Conservation (phyloP, 2,329 filamentous ascomycete genomes). For the Balansia obtecta region DNA sequence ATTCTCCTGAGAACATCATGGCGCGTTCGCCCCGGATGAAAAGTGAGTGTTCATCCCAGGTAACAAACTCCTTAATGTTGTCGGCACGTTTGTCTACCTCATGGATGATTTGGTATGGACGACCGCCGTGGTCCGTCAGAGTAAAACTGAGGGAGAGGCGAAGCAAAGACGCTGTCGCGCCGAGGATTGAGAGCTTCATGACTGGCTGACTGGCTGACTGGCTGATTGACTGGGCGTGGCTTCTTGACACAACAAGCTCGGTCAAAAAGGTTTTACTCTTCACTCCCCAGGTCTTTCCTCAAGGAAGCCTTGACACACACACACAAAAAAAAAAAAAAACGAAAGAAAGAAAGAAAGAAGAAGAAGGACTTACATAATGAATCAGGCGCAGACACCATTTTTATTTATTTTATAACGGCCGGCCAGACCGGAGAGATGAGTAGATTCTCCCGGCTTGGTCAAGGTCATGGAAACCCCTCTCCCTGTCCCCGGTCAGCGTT, state of each 20-base stretch:
- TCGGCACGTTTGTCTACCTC: constrained; percentile 11
- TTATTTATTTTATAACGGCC: background rate
- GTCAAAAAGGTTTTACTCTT: background rate
- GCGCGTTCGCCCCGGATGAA: constrained; percentile 58
- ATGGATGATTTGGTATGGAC: constrained; percentile 12
- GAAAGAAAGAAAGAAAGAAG: background rate
- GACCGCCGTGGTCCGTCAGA: constrained; percentile 6
- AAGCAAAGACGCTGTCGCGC: background rate
- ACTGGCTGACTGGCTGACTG: background rate
- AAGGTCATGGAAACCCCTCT: background rate
- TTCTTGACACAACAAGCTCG: background rate
- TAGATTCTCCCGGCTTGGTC: background rate
- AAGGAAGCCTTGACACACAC: no score
- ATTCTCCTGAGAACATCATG: constrained; percentile 61
- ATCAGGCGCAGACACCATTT: background rate
- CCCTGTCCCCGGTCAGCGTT: background rate
- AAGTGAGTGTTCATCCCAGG: constrained; percentile 61
- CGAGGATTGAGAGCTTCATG: constrained; percentile 14
- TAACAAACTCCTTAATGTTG: constrained; percentile 33
- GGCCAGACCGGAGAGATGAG: background rate
- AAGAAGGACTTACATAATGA: background rate
- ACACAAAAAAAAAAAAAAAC: no score
- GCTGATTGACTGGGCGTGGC: background rate
- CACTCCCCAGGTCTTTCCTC: background rate
- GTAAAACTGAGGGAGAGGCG: constrained; percentile 4